phyloP scores from a whole-genome alignment of 176 grass and related monocot species.

The Calamus simplicifolius region DNA sequence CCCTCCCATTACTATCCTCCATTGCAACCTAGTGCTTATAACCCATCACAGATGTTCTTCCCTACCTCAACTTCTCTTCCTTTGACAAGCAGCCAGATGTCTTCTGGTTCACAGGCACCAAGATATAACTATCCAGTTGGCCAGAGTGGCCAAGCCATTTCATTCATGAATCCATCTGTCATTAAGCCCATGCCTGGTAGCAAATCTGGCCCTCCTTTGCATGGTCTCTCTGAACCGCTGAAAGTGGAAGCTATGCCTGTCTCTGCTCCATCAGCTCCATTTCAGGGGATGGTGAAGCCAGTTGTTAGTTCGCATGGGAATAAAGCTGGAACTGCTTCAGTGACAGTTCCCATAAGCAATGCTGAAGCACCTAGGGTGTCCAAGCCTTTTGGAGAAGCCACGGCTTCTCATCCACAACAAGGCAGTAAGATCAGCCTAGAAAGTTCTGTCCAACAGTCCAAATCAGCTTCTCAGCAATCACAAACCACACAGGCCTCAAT shows the following conservation, averaged over 20 bases:
- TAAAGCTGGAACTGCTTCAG: conserved; percentile 20
- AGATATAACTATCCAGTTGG: conserved; percentile 36
- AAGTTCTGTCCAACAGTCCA: no score
- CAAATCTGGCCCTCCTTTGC: conserved; percentile 10
- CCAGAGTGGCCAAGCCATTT: conserved; percentile 32
- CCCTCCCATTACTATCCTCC: conserved; percentile 29
- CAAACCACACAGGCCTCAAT: no score
- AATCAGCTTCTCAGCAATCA: background rate
- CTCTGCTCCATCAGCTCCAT: conserved; percentile 15
- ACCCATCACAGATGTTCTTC: conserved; percentile 47
- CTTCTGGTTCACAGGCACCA: conserved; percentile 40
- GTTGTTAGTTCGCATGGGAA: background rate
- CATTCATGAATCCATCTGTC: conserved; percentile 35
- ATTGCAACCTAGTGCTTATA: conserved; percentile 34
- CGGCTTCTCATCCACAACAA: no score
- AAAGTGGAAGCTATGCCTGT: conserved; percentile 21
- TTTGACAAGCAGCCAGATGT: conserved; percentile 40
- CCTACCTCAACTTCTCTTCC: conserved; percentile 23
- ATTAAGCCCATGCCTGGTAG: conserved; percentile 14
- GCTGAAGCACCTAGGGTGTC: background rate
- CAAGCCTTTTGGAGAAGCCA: no score
- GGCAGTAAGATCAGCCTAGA: no score
- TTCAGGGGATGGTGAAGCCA: background rate
- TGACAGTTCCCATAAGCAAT: conserved; percentile 40
- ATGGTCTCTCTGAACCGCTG: conserved; percentile 15